Conservation (phyloP, 805 yeast species). For the Metschnikowia matae region DNA sequence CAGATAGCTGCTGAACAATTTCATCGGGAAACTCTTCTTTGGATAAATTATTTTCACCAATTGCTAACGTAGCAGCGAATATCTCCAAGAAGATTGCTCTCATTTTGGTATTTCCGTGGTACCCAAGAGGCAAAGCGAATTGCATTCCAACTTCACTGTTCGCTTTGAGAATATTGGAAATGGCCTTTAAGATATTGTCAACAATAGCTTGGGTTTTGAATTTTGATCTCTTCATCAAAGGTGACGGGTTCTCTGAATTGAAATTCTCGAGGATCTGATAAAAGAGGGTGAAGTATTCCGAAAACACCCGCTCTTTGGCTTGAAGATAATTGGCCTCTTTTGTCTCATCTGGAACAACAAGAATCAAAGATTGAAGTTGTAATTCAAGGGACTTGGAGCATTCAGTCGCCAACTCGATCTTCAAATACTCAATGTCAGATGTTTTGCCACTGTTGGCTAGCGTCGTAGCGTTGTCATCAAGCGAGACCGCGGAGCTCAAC, state of each 20-base stretch:
- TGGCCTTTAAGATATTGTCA: slow-evolving; percentile 59
- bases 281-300: slow-evolving; percentile 61
- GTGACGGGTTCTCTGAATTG: slow-evolving; percentile 22
- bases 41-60: slow-evolving; percentile 21
- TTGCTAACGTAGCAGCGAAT: slow-evolving; percentile 59
- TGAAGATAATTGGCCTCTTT: slow-evolving; percentile 50
- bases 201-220: slow-evolving; percentile 56
- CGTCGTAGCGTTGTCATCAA: slow-evolving; percentile 18
- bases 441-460: background rate
- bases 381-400: slow-evolving; percentile 55
- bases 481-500: slow-evolving; percentile 50
- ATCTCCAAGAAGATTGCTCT: slow-evolving; percentile 73
- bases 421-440: slow-evolving; percentile 43
- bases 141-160: slow-evolving; percentile 76
- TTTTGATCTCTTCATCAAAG: slow-evolving; percentile 25
- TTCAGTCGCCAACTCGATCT: slow-evolving; percentile 61
- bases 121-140: slow-evolving; percentile 74
- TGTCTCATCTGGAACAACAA: slow-evolving; percentile 56
- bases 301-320: slow-evolving; percentile 58
- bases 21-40: slow-evolving; percentile 28
- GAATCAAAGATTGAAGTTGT: slow-evolving; percentile 50
- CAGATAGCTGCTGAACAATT: slow-evolving; percentile 24
- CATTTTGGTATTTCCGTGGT: slow-evolving; percentile 60
- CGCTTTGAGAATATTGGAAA: slow-evolving; percentile 65
- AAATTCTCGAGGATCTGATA: slow-evolving; percentile 51